Evolutionary conservation across 2,329 filamentous ascomycete species (phyloP).

Genomic region (Aspergillus sp.): DNA sequence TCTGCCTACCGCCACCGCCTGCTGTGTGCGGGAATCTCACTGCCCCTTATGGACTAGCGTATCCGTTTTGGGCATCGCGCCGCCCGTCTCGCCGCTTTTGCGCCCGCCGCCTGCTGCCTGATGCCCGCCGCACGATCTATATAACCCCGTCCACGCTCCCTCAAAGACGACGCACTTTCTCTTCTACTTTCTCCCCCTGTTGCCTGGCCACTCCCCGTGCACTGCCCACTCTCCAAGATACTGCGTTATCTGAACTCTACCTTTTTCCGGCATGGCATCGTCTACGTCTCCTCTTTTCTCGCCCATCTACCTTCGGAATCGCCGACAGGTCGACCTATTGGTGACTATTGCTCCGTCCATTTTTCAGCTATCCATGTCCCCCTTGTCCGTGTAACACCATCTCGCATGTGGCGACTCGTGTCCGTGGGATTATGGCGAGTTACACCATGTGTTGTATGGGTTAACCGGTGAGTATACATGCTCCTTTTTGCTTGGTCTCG

Average conservation of each 20-base stretch:
- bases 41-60: constrained; percentile 17
- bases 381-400: background rate
- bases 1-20: constrained; percentile 19
- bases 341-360: background rate
- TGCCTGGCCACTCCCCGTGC: constrained; percentile 4
- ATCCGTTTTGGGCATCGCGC: constrained; percentile 18
- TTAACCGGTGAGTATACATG: background rate
- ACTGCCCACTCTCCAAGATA: constrained; percentile 5
- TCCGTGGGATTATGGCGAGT: background rate
- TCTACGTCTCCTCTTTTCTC: background rate
- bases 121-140: constrained; percentile 19
- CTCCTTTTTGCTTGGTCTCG: background rate
- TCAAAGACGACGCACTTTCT: constrained; percentile 22
- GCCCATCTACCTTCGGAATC: background rate
- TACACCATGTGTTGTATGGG: background rate
- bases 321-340: background rate
- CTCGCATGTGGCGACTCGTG: background rate
- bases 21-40: constrained; percentile 6
- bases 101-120: constrained; percentile 10
- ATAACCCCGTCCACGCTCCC: constrained; percentile 20
- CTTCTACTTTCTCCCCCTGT: constrained; percentile 15
- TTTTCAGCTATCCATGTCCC: background rate
- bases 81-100: constrained; percentile 18
- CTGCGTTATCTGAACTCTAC: constrained; percentile 3
- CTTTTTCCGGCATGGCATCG: constrained; percentile 1